Percentiles rank a stretch among this genome's conserved stretches.
phyloP scores from a whole-genome alignment of 192 early-diverging fungal genomes.

The Jimgerdemannia flammicorona region DNA sequence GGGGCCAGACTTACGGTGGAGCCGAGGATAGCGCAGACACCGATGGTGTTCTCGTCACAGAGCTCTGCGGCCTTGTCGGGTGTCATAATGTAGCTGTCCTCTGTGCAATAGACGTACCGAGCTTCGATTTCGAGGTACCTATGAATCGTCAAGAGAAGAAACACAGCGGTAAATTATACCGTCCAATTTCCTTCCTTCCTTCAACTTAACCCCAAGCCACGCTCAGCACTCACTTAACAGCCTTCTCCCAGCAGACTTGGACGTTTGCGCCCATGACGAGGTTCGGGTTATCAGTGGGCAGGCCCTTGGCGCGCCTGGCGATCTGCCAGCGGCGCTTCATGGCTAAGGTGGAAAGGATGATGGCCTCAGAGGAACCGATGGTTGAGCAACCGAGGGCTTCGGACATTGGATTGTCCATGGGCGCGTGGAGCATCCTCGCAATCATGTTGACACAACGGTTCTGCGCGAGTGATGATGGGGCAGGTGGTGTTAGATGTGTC shows the following conservation, averaged over 20 bases:
- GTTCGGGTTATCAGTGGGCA: conserved; percentile 68
- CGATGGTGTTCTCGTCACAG: conserved; percentile 86
- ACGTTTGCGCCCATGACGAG: conserved; percentile 74
- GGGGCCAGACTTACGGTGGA: conserved; percentile 35
- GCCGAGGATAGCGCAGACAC: conserved; percentile 72
- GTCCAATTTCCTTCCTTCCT: too few relatives aligned
- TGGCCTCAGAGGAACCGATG: conserved; percentile 78
- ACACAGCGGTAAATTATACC: background rate
- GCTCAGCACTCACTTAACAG: background rate
- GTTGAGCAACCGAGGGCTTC: conserved; percentile 64
- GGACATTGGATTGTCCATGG: conserved; percentile 14
- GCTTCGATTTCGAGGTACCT: conserved; percentile 36
- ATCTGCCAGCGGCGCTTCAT: conserved; percentile 78
- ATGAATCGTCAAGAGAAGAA: background rate
- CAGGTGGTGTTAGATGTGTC: conserved; percentile 5
- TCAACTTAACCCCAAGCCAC: background rate
- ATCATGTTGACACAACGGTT: conserved; percentile 41
- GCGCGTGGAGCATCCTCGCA: conserved; percentile 34
- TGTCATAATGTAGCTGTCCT: conserved; percentile 50
- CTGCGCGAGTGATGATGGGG: conserved; percentile 3
- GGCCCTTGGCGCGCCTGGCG: conserved; percentile 53
- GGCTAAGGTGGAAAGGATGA: conserved; percentile 71
- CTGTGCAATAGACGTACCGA: conserved; percentile 22
- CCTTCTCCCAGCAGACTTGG: conserved; percentile 53
- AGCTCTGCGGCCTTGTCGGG: conserved; percentile 60